phyloP scores from a whole-genome alignment of 2,329 filamentous ascomycete species.

The Alternaria sp. region DNA sequence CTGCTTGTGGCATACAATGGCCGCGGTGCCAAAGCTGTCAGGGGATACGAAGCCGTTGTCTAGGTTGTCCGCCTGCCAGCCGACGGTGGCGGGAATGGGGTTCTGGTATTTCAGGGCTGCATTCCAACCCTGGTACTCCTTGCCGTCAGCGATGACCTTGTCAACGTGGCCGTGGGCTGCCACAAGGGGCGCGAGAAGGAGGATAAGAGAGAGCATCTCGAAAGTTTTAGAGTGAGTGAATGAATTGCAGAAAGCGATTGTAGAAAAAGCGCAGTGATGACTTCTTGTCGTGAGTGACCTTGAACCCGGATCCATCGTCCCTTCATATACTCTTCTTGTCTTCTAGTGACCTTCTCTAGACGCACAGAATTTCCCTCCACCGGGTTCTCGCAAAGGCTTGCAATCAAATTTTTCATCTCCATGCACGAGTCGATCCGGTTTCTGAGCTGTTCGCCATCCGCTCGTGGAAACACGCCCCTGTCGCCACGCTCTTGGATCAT shows the following conservation, averaged over 20 bases:
- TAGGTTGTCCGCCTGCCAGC: conserved; percentile 48
- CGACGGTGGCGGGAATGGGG: conserved; percentile 43
- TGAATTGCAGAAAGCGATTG: conserved; percentile 4
- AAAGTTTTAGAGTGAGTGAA: conserved; percentile 5
- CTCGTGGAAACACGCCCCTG: conserved; percentile 4
- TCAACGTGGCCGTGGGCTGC: conserved; percentile 46
- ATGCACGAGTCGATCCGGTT: conserved; percentile 15
- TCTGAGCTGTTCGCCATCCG: conserved; percentile 9
- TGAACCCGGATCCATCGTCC: conserved; percentile 15
- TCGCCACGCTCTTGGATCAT: conserved; percentile 12
- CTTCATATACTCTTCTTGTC: conserved; percentile 14
- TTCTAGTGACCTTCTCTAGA: conserved; percentile 9
- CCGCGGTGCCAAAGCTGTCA: conserved; percentile 31
- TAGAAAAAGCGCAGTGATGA: conserved; percentile 13
- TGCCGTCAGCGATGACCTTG: conserved; percentile 40
- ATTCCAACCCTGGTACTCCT: conserved; percentile 45
- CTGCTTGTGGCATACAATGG: conserved; percentile 52
- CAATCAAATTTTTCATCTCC: conserved; percentile 22
- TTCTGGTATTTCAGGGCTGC: conserved; percentile 42
- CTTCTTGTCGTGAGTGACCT: conserved; percentile 14
- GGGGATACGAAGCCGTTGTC: conserved; percentile 51
- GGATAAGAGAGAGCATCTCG: conserved; percentile 26
- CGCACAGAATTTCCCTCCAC: conserved; percentile 9
- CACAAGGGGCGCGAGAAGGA: conserved; percentile 33
- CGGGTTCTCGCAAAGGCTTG: conserved; percentile 7